These are phyloP conservation scores for Exophiala sideris DNA, from an alignment of 2,329 filamentous ascomycete species.

Conservation along the genomic window DNA sequence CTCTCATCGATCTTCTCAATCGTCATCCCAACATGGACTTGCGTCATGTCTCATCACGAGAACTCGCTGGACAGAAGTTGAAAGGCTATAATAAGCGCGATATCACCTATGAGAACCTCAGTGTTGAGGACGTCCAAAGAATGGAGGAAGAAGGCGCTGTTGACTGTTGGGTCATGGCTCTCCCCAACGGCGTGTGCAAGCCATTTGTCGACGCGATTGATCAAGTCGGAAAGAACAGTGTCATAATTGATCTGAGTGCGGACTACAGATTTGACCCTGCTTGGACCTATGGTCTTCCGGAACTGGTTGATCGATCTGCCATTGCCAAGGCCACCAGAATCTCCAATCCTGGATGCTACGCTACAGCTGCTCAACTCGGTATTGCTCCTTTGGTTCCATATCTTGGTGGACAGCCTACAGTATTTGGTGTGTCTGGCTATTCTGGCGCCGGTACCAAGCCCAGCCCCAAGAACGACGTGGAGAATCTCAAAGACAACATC, in stretches of 20 bases:
- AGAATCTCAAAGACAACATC: slow-evolving; percentile 78
- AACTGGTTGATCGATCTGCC: slow-evolving; percentile 71
- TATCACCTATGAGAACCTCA: slow-evolving; percentile 87
- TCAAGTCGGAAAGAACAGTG: slow-evolving; percentile 63
- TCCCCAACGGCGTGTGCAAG: slow-evolving; percentile 92
- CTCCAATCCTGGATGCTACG: slow-evolving; percentile 91
- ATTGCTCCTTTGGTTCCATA: slow-evolving; percentile 78
- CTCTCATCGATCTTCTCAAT: slow-evolving; percentile 82
- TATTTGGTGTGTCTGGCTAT: slow-evolving; percentile 92
- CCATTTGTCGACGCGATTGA: slow-evolving; percentile 89
- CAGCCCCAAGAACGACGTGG: slow-evolving; percentile 86
- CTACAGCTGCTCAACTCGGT: slow-evolving; percentile 85
- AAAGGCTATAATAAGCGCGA: slow-evolving; percentile 88
- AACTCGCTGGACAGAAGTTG: slow-evolving; percentile 81
- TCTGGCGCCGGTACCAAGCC: slow-evolving; percentile 94
- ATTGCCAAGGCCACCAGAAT: slow-evolving; percentile 80
- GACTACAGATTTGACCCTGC: slow-evolving; percentile 85
- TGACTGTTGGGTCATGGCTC: slow-evolving; percentile 96
- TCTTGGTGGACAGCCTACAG: slow-evolving; percentile 72
- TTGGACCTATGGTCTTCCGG: slow-evolving; percentile 89
- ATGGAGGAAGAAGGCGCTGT: slow-evolving; percentile 82
- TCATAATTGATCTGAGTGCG: slow-evolving; percentile 92
- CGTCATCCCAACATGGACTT: slow-evolving; percentile 86
- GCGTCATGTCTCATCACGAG: slow-evolving; percentile 86
- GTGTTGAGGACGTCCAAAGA: slow-evolving; percentile 76